phyloP scores from a whole-genome alignment of 768 basidiomycete species.

The Kwoniella mangroviensis region DNA sequence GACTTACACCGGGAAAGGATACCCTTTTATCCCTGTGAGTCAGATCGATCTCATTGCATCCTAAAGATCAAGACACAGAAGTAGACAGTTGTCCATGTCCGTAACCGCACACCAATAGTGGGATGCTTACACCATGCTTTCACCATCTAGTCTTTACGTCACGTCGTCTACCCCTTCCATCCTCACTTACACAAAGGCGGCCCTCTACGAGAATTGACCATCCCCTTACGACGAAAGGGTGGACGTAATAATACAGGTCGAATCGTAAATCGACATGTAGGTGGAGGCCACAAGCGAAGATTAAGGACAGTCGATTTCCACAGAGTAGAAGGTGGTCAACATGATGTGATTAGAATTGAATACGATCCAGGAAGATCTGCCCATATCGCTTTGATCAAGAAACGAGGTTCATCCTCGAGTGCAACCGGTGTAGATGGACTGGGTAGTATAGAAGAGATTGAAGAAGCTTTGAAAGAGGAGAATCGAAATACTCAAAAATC shows the following conservation, averaged over 20 bases:
- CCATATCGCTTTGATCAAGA: constrained; percentile 87
- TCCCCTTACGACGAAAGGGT: constrained; percentile 79
- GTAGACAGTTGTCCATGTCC: too few relatives aligned
- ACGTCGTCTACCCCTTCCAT: constrained; percentile 79
- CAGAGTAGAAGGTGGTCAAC: constrained; percentile 75
- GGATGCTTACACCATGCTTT: not conserved
- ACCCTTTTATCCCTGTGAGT: constrained; percentile 54
- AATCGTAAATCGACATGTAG: constrained; percentile 84
- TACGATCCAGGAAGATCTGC: constrained; percentile 93
- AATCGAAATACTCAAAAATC: constrained; percentile 15
- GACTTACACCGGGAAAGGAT: constrained; percentile 53
- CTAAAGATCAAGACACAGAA: too few relatives aligned
- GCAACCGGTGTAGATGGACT: constrained; percentile 22
- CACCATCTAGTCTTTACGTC: constrained; percentile 66
- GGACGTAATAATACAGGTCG: constrained; percentile 81
- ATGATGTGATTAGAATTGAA: constrained; percentile 91
- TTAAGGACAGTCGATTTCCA: constrained; percentile 85
- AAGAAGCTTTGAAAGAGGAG: constrained; percentile 28
- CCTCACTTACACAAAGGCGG: constrained; percentile 81
- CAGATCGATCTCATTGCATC: too few relatives aligned
- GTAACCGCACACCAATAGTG: not conserved
- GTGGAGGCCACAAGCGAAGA: constrained; percentile 87
- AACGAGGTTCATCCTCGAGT: constrained; percentile 61
- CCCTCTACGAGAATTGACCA: constrained; percentile 81
- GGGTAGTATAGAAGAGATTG: constrained; percentile 28